Base-by-base conservation (phyloP, 768 basidiomycete species). In the Boletus sensibilis region DNA sequence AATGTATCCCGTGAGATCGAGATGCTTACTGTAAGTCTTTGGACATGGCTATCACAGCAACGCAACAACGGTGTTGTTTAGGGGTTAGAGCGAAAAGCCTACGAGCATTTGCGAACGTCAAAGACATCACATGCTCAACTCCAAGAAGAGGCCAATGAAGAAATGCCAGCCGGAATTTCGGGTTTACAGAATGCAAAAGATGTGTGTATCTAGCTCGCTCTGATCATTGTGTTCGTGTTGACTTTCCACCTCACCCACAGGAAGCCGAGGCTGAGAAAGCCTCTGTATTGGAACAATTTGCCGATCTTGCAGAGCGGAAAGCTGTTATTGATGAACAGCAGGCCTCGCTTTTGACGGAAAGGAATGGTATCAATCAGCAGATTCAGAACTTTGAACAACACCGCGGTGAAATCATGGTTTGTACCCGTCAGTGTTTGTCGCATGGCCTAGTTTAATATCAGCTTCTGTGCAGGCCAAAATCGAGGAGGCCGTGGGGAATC, bases 71-170 rank as follows among this genome's bases (percentile, higher is more conserved):
- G 5, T 44, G 9, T 42, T 46, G 27, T 52, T 33, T 35, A 72
- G 72, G 31, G 1, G 5, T 57, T 33, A 25, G 71, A 66, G 50
- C 68, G 53, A 44, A 50, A 40, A 14, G 57, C 67, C 42, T 37
- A 65, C 18, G 72, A 69, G 13, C 50, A n/a, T 25, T 55, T 68
- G 52, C 65, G 72, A 37, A 45, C 45, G 7, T 75, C 77, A 31
- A 83, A 76, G 65, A 34, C 57, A 8, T 62, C 58, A 2, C 69
- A 81, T 39, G 63, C 65, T 31, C 70, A 71, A 21, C 65, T 88
- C 18, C 81, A 86, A 58, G 74, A 79, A 35, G 86, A 88, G 58
- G 78, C 79, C 13, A 88, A 87, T 54, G 86, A 89, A 20, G 87
- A 88, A 13, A 74, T 87, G 68, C 86, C 88, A 2, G 81, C 81